These are phyloP conservation scores for Podaxis pistillaris DNA, from an alignment of 768 basidiomycete genomes.

Conservation along the genomic window DNA sequence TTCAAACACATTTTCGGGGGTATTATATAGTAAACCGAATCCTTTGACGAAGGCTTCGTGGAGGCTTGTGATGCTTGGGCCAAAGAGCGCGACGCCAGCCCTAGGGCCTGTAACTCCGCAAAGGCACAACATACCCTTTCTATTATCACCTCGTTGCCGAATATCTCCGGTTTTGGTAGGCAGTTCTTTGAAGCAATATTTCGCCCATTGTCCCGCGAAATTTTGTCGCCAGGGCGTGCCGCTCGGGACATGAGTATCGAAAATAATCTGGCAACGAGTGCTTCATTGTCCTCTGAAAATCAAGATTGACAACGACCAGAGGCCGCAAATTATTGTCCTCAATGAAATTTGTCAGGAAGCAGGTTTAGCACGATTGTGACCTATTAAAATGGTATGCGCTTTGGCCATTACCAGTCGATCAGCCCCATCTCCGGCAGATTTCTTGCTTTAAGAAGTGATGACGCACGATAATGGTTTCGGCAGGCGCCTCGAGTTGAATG, in stretches of 20 bases:
- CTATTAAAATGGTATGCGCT: neutral
- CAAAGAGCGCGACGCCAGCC: constrained; percentile 14
- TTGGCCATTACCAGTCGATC: constrained; percentile 5
- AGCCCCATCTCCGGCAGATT: constrained; percentile 1
- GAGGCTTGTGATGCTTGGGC: constrained; percentile 11
- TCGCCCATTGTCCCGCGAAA: neutral
- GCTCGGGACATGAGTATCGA: neutral
- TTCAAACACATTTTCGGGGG: constrained; percentile 4
- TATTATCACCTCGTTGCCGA: constrained; percentile 26
- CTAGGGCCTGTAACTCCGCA: constrained; percentile 14
- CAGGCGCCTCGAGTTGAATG: constrained; percentile 3
- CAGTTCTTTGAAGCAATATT: constrained; percentile 3
- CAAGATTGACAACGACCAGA: neutral
- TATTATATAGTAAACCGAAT: constrained; percentile 14
- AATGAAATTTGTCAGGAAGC: neutral
- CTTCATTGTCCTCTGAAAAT: constrained; percentile 1
- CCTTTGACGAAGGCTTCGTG: constrained; percentile 12
- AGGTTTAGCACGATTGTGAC: neutral
- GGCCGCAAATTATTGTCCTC: neutral
- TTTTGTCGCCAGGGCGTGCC: neutral
- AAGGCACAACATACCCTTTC: constrained; percentile 16
- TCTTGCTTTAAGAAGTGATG: constrained; percentile 13
- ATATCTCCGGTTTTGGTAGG: constrained; percentile 7
- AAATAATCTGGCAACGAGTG: neutral
- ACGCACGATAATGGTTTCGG: constrained; percentile 16